phyloP scores from a whole-genome alignment of 257 asterid genomes.

The Solanum sitiens region DNA sequence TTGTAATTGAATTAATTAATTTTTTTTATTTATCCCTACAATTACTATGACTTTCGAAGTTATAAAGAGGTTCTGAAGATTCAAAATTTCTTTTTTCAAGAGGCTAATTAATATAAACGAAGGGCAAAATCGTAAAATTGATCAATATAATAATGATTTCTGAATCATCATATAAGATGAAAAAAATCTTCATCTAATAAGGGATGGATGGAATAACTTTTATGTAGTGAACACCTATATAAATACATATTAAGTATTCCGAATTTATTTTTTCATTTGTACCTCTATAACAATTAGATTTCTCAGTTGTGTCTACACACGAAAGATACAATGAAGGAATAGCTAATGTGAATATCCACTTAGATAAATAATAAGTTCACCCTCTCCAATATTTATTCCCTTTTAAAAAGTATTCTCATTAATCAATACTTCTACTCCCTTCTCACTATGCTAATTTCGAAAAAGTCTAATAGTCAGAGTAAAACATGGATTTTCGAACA shows the following conservation, averaged over 20 bases:
- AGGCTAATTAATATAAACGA: too few relatives aligned
- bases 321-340: not conserved
- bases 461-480: not conserved
- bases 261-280: not conserved
- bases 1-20: too few relatives aligned
- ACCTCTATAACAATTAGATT: too few relatives aligned
- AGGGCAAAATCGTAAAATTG: too few relatives aligned
- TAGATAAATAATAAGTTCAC: too few relatives aligned
- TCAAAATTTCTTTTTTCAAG: too few relatives aligned
- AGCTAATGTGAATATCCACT: not conserved
- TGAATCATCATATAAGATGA: too few relatives aligned
- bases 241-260: not conserved
- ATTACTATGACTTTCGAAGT: too few relatives aligned
- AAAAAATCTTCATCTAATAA: too few relatives aligned
- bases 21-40: too few relatives aligned
- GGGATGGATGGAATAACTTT: not conserved
- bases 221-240: not conserved
- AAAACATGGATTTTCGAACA: not conserved
- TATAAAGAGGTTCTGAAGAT: too few relatives aligned
- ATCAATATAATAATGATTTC: too few relatives aligned
- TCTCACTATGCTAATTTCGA: not conserved
- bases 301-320: not conserved
- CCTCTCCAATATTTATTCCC: not conserved
- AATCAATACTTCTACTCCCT: not conserved
- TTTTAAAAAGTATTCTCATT: not conserved